phyloP scores from a whole-genome alignment of 1,284 basidiomycete genomes.

The Rhizopogon hawkerae region DNA sequence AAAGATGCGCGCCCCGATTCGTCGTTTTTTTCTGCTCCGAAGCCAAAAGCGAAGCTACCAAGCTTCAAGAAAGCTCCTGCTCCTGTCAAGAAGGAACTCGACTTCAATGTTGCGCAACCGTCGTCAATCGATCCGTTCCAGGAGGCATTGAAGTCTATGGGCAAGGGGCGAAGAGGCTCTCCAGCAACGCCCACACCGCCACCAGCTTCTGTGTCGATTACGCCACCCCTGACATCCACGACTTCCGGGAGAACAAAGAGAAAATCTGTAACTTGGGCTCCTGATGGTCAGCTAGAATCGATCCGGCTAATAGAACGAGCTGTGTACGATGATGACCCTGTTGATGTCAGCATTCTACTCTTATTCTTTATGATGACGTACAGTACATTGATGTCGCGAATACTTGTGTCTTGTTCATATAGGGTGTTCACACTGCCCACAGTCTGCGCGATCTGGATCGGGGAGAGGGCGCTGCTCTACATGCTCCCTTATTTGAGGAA shows the following conservation, averaged over 20 bases:
- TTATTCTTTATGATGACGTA: conserved; percentile 35
- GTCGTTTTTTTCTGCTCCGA: conserved; percentile 77
- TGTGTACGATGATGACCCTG: conserved; percentile 75
- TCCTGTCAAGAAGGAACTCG: conserved; percentile 44
- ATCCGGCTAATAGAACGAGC: conserved; percentile 73
- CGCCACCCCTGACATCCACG: conserved; percentile 29
- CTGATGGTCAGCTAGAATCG: conserved; percentile 60
- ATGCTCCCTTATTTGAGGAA: conserved; percentile 74
- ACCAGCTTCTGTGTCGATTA: conserved; percentile 23
- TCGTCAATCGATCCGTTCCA: conserved; percentile 72
- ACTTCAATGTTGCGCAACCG: conserved; percentile 61
- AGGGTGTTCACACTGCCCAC: conserved; percentile 61
- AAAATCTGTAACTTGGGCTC: conserved; percentile 70
- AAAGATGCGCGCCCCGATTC: conserved; percentile 76
- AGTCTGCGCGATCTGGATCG: conserved; percentile 74
- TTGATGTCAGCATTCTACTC: conserved; percentile 58
- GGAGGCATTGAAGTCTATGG: conserved; percentile 69
- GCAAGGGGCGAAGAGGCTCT: conserved; percentile 48
- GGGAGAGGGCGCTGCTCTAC: conserved; percentile 74
- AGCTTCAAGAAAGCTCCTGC: conserved; percentile 67
- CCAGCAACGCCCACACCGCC: conserved; percentile 37
- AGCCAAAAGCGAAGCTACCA: conserved; percentile 70
- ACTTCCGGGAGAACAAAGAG: conserved; percentile 49
- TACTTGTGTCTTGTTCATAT: conserved; percentile 27
- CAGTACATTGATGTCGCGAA: conserved; percentile 47